These are phyloP conservation scores for Ceratocystis albifundus DNA, from an alignment of 2,329 filamentous ascomycete genomes.

Conservation along the genomic window DNA sequence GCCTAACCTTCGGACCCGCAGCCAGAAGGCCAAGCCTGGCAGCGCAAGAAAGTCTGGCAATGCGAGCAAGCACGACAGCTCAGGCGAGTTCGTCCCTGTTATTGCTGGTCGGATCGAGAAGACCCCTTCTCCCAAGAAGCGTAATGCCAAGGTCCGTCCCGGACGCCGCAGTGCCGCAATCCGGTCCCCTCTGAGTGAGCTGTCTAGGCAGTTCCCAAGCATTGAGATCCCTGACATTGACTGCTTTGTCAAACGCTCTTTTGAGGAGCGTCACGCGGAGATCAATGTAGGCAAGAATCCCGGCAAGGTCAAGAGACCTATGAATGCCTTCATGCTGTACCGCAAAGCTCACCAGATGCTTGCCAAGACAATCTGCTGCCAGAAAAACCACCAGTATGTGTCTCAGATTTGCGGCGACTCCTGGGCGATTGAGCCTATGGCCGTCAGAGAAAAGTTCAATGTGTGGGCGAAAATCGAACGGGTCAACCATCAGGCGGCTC, in stretches of 20 bases:
- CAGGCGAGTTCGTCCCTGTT: not conserved
- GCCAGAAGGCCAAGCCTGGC: not conserved
- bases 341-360: slow-evolving; percentile 83
- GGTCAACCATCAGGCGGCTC: slow-evolving; percentile 70
- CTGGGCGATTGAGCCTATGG: slow-evolving; percentile 70
- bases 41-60: not conserved
- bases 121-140: slow-evolving; percentile 25
- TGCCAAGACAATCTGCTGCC: slow-evolving; percentile 65
- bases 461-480: slow-evolving; percentile 69
- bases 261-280: slow-evolving; percentile 55
- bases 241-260: slow-evolving; percentile 61
- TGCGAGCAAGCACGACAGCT: not conserved
- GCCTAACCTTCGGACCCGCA: slow-evolving; percentile 17
- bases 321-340: slow-evolving; percentile 98
- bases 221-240: slow-evolving; percentile 67
- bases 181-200: slow-evolving; percentile 55
- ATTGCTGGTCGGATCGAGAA: slow-evolving; percentile 21
- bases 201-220: slow-evolving; percentile 51
- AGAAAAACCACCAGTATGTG: slow-evolving; percentile 89
- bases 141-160: slow-evolving; percentile 28
- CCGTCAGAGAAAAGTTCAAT: slow-evolving; percentile 64
- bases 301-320: slow-evolving; percentile 76
- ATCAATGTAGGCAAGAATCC: slow-evolving; percentile 54
- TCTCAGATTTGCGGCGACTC: slow-evolving; percentile 77
- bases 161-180: slow-evolving; percentile 36